phyloP scores from a whole-genome alignment of 352 stramenopile species.

The Aphanomyces invadans region DNA sequence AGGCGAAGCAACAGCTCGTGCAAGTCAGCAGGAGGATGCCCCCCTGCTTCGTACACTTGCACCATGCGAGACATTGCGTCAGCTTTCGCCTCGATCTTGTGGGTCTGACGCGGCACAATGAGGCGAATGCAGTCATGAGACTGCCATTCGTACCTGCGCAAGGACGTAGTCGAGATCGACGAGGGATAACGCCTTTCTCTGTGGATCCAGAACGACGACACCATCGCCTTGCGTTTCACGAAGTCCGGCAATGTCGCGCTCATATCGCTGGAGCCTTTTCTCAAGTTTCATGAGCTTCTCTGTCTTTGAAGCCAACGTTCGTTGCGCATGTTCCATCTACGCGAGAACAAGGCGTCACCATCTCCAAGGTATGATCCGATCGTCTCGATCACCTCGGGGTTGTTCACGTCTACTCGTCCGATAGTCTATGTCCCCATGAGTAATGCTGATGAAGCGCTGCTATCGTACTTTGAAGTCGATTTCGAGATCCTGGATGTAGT shows the following conservation, averaged over 20 bases:
- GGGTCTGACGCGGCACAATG: background rate
- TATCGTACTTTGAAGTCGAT: slow-evolving; percentile 14
- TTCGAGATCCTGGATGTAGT: slow-evolving; percentile 15
- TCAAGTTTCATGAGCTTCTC: slow-evolving; percentile 4
- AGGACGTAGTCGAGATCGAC: slow-evolving; percentile 6
- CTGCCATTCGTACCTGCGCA: background rate
- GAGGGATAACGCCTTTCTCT: background rate
- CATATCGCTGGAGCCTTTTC: background rate
- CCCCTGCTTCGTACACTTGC: background rate
- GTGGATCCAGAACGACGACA: no score
- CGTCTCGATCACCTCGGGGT: background rate
- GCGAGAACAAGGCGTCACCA: background rate
- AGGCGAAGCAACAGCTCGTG: background rate
- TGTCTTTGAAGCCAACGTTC: background rate
- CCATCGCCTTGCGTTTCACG: no score
- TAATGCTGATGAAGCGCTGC: background rate
- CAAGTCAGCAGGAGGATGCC: background rate
- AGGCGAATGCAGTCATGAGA: background rate
- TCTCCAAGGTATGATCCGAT: background rate
- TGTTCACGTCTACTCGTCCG: background rate
- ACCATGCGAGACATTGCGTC: background rate
- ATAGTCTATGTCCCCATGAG: background rate
- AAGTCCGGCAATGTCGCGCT: background rate
- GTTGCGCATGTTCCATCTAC: slow-evolving; percentile 9
- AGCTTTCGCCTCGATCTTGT: slow-evolving; percentile 3